A percentile compares a stretch with the other conserved stretches of the same genome.
phyloP scores from a whole-genome alignment of 768 basidiomycete species.

The Lanmaoa pseudosensibilis region DNA sequence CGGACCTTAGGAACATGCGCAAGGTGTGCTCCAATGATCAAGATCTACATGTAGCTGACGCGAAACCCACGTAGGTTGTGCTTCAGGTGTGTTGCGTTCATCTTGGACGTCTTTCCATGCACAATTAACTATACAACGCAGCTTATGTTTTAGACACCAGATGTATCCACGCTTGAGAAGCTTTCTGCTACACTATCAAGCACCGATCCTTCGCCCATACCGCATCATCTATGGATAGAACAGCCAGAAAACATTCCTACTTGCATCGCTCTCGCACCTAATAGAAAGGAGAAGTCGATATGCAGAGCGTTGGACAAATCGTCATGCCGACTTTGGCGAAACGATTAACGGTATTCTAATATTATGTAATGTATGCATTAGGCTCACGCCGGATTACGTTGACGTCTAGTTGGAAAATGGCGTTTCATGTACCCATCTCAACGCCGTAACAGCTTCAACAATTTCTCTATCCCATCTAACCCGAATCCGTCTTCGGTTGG shows the following conservation, averaged over 20 bases:
- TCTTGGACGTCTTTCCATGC: background rate
- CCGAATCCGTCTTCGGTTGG: constrained; percentile 47
- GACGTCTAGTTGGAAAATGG: background rate
- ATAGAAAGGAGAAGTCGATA: constrained; percentile 37
- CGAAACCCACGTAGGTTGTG: constrained; percentile 33
- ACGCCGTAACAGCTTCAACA: constrained; percentile 39
- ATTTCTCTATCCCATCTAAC: constrained; percentile 43
- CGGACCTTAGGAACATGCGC: constrained; percentile 41
- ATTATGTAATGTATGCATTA: background rate
- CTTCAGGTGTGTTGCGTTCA: constrained; percentile 35
- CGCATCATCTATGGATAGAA: constrained; percentile 44
- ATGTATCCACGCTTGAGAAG: constrained; percentile 32
- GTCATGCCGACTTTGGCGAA: constrained; percentile 39
- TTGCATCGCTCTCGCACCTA: constrained; percentile 45
- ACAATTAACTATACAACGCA: too few relatives aligned
- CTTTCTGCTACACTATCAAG: constrained; percentile 32
- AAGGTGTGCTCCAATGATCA: constrained; percentile 32
- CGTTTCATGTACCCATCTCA: background rate
- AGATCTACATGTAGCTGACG: background rate
- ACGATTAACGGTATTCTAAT: constrained; percentile 6
- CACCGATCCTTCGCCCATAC: constrained; percentile 28
- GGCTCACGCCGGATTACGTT: background rate
- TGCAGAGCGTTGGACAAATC: constrained; percentile 44
- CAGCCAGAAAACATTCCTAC: constrained; percentile 45
- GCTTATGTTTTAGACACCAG: constrained; percentile 29